Conservation (phyloP, 2,329 filamentous ascomycete genomes). For the Eutypa lata region DNA sequence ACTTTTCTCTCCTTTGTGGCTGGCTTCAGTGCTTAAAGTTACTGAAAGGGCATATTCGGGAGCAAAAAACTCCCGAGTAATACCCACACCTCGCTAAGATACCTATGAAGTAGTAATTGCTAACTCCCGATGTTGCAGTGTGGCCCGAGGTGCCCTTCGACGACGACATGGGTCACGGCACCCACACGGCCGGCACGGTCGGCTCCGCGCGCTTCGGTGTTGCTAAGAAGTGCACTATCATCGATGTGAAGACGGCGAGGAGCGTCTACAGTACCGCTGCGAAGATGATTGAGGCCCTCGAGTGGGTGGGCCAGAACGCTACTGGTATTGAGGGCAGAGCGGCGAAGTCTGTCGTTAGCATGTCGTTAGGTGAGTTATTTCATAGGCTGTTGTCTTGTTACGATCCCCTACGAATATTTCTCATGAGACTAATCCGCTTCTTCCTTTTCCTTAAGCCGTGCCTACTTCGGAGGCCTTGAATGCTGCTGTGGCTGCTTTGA, state of each 20-base stretch:
- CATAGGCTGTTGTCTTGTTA: no score
- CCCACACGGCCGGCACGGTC: conserved; percentile 9
- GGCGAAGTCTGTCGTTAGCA: conserved; percentile 31
- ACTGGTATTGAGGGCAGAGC: conserved; percentile 3
- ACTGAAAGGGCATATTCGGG: no score
- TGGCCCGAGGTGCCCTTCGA: conserved; percentile 2
- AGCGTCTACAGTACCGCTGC: conserved; percentile 1
- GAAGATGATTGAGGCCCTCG: conserved; percentile 7
- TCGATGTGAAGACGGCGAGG: conserved; percentile 22
- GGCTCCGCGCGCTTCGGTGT: conserved; percentile 18
- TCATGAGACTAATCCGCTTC: no score
- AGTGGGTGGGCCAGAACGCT: conserved; percentile 11
- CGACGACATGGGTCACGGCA: conserved; percentile 17
- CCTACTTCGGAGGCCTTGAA: neutral
- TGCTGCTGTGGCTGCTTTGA: neutral
- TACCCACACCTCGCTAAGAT: no score
- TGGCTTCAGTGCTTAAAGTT: no score
- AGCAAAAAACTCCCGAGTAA: no score
- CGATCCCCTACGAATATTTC: no score
- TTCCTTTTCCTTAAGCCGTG: neutral
- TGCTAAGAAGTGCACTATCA: conserved; percentile 14
- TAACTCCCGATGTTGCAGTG: no score
- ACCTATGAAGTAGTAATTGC: no score
- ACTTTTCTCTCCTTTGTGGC: no score
- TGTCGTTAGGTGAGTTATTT: conserved; percentile 38